These are phyloP conservation scores for Erysimum cheiri DNA, from an alignment of 441 rosid genomes.

Conservation along the genomic window DNA sequence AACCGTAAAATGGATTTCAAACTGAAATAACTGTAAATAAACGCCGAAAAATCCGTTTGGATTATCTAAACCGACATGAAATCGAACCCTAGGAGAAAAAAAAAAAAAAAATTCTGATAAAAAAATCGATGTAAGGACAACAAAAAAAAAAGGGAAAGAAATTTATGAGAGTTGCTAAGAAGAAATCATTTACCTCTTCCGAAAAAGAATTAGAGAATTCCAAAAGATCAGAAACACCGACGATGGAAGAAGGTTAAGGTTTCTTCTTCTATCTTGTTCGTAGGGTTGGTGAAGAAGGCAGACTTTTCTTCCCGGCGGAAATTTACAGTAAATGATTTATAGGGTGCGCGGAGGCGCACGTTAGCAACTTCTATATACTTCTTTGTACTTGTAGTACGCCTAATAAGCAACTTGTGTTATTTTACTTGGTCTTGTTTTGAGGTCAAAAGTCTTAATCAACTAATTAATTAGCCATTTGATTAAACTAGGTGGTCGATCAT, in stretches of 20 bases:
- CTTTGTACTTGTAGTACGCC: neutral
- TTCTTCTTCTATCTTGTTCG: conserved; percentile 20
- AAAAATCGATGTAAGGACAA: neutral
- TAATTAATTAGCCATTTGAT: conserved; percentile 27
- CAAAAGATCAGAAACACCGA: neutral
- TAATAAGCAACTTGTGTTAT: conserved; percentile 11
- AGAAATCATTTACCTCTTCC: conserved; percentile 23
- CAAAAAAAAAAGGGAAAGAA: neutral
- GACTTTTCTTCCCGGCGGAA: conserved; percentile 48
- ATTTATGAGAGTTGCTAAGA: neutral
- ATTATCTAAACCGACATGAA: conserved; percentile 9
- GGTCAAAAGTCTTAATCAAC: conserved; percentile 21
- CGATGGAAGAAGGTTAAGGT: conserved; percentile 14
- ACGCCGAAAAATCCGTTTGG: conserved; percentile 6
- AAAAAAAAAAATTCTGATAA: neutral
- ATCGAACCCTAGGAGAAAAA: neutral
- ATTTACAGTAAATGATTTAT: conserved; percentile 43
- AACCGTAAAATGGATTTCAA: conserved; percentile 27
- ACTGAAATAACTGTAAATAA: conserved; percentile 2
- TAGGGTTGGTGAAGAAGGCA: conserved; percentile 37
- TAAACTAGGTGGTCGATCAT: neutral
- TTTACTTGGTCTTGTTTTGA: conserved; percentile 4
- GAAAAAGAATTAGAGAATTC: neutral
- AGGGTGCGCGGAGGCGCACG: conserved; percentile 37
- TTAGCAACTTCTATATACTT: conserved; percentile 24